These are phyloP conservation scores for Glycine latifolia DNA, from an alignment of 306 rosid genomes.

Conservation along the genomic window DNA sequence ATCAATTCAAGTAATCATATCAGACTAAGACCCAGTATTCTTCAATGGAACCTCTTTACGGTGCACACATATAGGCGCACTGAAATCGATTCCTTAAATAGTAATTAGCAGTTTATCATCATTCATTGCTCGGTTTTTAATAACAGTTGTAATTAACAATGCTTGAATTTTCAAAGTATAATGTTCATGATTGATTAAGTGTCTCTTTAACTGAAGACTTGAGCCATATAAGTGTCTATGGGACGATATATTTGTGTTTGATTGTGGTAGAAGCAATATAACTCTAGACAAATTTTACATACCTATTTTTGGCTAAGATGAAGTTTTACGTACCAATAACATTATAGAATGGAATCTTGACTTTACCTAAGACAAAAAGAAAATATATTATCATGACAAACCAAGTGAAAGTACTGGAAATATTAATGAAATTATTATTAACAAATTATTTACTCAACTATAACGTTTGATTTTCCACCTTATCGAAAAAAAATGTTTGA, in stretches of 20 bases:
- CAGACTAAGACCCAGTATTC: background rate
- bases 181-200: background rate
- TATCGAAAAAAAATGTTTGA: too few species aligned
- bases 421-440: background rate
- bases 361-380: background rate
- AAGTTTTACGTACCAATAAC: constrained; percentile 9
- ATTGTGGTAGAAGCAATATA: background rate
- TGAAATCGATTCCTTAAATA: constrained; percentile 4
- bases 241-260: background rate
- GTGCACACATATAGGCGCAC: constrained; percentile 4
- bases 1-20: constrained; percentile 31
- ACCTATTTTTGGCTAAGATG: constrained; percentile 22
- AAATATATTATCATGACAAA: background rate
- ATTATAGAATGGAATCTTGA: constrained; percentile 9
- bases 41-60: background rate
- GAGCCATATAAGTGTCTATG: background rate
- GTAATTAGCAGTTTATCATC: constrained; percentile 13
- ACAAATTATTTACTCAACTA: background rate
- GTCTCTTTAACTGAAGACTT: background rate
- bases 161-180: background rate
- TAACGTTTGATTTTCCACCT: background rate
- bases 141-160: background rate
- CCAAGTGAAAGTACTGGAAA: background rate
- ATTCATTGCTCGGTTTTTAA: background rate
- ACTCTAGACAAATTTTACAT: background rate